Conservation (phyloP, 108 stramenopile genomes). For the Mayamaea pseudoterrestris region DNA sequence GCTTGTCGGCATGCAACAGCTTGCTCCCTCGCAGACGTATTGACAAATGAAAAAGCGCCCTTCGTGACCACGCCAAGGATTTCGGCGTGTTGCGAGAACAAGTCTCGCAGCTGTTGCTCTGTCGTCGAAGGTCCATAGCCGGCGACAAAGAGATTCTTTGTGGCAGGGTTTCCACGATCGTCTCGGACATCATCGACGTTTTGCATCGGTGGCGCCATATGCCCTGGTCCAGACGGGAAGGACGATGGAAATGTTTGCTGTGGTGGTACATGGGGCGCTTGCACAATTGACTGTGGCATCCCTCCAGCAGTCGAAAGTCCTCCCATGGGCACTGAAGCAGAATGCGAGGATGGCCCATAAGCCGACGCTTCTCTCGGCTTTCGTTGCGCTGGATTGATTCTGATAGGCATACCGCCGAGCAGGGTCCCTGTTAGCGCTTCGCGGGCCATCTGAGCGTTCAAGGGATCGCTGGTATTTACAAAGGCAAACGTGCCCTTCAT, state of each 20-base stretch:
- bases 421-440: slow-evolving; percentile 69
- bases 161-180: slow-evolving; percentile 80
- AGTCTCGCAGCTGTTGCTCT: slow-evolving; percentile 51
- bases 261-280: too few relatives aligned
- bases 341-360: not conserved
- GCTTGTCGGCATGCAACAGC: slow-evolving; percentile 55
- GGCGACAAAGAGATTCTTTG: slow-evolving; percentile 79
- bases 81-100: slow-evolving; percentile 44
- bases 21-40: slow-evolving; percentile 41
- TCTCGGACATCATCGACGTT: slow-evolving; percentile 35
- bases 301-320: not conserved
- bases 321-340: not conserved
- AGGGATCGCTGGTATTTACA: slow-evolving; percentile 71
- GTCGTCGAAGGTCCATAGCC: slow-evolving; percentile 78
- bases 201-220: not conserved
- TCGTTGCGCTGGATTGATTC: slow-evolving; percentile 72
- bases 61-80: slow-evolving; percentile 65
- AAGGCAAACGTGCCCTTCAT: slow-evolving; percentile 66
- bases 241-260: too few relatives aligned
- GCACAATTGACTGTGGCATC: not conserved
- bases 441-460: slow-evolving; percentile 52
- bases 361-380: slow-evolving; percentile 20
- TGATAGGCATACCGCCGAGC: slow-evolving; percentile 60
- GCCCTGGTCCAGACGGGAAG: not conserved
- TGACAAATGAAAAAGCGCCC: slow-evolving; percentile 71